phyloP scores from a whole-genome alignment of 2,329 filamentous ascomycete species.

The Arthrobotrys sphaeroides region DNA sequence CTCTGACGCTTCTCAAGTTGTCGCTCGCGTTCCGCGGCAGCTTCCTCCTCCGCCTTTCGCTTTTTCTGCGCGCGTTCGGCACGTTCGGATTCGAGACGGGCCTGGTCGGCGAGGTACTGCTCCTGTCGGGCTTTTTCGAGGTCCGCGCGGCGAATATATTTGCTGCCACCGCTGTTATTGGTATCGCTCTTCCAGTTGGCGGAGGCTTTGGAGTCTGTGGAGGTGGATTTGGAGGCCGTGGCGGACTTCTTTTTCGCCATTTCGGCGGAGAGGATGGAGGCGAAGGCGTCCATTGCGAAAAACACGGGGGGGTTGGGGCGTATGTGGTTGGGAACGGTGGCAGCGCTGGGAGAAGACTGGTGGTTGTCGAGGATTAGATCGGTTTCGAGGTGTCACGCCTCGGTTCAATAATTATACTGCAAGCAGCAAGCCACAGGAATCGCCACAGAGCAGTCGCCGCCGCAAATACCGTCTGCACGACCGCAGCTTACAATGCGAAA shows the following conservation, averaged over 20 bases:
- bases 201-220: conserved; percentile 48
- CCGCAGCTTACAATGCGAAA: too few relatives aligned
- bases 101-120: conserved; percentile 83
- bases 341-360: neutral
- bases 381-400: neutral
- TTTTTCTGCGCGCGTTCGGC: conserved; percentile 77
- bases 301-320: neutral
- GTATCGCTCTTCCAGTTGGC: conserved; percentile 55
- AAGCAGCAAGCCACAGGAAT: neutral
- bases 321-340: neutral
- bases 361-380: neutral
- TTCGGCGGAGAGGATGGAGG: conserved; percentile 88
- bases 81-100: conserved; percentile 75
- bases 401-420: neutral
- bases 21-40: conserved; percentile 70
- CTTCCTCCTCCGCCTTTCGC: conserved; percentile 88
- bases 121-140: conserved; percentile 82
- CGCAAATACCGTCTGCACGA: too few relatives aligned
- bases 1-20: conserved; percentile 77
- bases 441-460: neutral
- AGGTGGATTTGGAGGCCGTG: conserved; percentile 59
- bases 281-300: conserved; percentile 82
- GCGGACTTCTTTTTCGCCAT: conserved; percentile 79
- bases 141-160: conserved; percentile 86
- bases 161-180: conserved; percentile 65